These are phyloP conservation scores for Cystofilobasidium ferigula DNA, from an alignment of 768 basidiomycete genomes.

Conservation along the genomic window DNA sequence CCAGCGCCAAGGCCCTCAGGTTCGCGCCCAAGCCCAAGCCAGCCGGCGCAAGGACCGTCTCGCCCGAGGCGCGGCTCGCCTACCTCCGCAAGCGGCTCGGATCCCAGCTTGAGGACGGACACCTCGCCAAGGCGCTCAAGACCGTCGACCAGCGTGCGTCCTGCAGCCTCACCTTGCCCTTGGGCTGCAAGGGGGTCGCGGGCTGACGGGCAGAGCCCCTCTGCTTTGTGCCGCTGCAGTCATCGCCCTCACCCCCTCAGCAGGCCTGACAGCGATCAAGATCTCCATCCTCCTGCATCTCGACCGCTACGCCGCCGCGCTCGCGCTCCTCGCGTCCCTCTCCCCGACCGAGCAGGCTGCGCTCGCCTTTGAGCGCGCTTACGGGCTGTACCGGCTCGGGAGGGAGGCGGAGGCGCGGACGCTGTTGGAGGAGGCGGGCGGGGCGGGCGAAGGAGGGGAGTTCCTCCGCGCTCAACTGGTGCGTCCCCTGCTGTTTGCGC, in stretches of 20 bases:
- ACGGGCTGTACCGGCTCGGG: conserved; percentile 75
- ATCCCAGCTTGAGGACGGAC: conserved; percentile 81
- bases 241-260: conserved; percentile 53
- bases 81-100: conserved; percentile 46
- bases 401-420: conserved; percentile 56
- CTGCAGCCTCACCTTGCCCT: not conserved
- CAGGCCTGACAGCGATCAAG: conserved; percentile 63
- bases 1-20: not conserved
- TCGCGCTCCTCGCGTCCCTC: conserved; percentile 47
- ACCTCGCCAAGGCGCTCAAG: conserved; percentile 73
- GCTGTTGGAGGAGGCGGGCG: conserved; percentile 40
- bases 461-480: conserved; percentile 86
- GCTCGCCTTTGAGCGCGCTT: conserved; percentile 55
- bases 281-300: conserved; percentile 79
- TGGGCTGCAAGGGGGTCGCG: not conserved
- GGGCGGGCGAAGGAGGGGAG: conserved; percentile 44
- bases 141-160: conserved; percentile 77
- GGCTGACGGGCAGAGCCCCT: no score
- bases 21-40: conserved; percentile 2
- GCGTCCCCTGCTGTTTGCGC: conserved; percentile 34
- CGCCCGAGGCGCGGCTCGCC: conserved; percentile 30
- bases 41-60: not conserved
- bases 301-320: conserved; percentile 63
- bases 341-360: conserved; percentile 35
- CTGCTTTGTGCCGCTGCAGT: conserved; percentile 44